phyloP scores from a whole-genome alignment of 495 filamentous ascomycete species.

The Lichenothelia convexa region DNA sequence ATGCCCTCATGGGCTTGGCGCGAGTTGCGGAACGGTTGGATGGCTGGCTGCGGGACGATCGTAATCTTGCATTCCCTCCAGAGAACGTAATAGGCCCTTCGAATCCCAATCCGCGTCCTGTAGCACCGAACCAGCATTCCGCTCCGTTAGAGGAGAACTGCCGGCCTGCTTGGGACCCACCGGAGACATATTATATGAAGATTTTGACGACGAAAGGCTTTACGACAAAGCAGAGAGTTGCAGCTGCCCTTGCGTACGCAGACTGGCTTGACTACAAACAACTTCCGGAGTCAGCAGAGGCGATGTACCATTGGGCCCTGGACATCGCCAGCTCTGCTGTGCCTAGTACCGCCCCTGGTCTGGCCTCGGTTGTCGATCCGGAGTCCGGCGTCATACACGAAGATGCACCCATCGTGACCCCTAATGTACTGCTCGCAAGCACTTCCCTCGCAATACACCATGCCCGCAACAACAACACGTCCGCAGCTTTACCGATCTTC shows the following conservation, averaged over 20 bases:
- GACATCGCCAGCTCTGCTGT: conserved; percentile 42
- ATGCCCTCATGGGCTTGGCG: conserved; percentile 56
- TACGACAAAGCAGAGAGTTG: conserved; percentile 49
- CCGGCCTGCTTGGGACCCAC: conserved; percentile 39
- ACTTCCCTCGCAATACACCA: conserved; percentile 63
- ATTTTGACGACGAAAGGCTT: conserved; percentile 64
- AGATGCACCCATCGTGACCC: conserved; percentile 33
- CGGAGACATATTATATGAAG: conserved; percentile 57
- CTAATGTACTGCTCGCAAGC: conserved; percentile 53
- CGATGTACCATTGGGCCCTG: conserved; percentile 54
- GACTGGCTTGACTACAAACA: conserved; percentile 69
- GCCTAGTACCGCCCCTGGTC: conserved; percentile 9
- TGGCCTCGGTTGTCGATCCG: conserved; percentile 35
- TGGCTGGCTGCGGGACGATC: conserved; percentile 50
- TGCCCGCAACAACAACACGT: conserved; percentile 43
- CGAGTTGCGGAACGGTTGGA: conserved; percentile 65
- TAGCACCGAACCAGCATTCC: conserved; percentile 36
- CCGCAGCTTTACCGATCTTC: conserved; percentile 62
- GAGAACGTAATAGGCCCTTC: conserved; percentile 61
- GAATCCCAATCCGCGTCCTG: conserved; percentile 59
- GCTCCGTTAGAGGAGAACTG: conserved; percentile 56
- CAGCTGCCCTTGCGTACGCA: conserved; percentile 63
- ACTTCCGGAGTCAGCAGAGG: conserved; percentile 36
- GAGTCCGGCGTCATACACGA: conserved; percentile 41
- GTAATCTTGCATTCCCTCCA: conserved; percentile 43